phyloP scores from a whole-genome alignment of 1,284 basidiomycete species.

The Golubevia sp. region DNA sequence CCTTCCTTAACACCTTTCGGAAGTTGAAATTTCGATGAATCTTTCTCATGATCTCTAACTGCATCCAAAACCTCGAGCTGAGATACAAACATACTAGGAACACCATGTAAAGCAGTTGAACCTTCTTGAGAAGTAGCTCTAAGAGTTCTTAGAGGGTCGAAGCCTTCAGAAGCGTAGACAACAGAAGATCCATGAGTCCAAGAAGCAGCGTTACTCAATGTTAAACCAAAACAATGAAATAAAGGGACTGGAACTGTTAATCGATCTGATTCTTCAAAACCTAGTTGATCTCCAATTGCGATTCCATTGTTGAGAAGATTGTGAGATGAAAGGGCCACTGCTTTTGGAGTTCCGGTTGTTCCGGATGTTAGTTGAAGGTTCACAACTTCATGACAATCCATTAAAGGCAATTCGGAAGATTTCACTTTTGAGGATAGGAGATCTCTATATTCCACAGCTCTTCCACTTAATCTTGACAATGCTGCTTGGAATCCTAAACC shows the following conservation, averaged over 20 bases:
- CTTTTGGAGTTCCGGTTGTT: constrained; percentile 21
- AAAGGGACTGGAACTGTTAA: constrained; percentile 66
- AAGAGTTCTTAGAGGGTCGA: constrained; percentile 71
- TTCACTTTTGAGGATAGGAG: constrained; percentile 11
- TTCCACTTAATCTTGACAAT: constrained; percentile 16
- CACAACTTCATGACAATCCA: constrained; percentile 27
- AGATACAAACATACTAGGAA: constrained; percentile 77
- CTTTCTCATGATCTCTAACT: constrained; percentile 31
- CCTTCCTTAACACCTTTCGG: constrained; percentile 19
- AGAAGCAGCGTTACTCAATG: constrained; percentile 78
- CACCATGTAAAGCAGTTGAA: constrained; percentile 80
- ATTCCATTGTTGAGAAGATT: constrained; percentile 79
- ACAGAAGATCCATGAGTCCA: constrained; percentile 76
- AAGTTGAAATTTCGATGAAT: constrained; percentile 10
- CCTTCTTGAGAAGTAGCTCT: constrained; percentile 70
- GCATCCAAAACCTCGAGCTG: constrained; percentile 70
- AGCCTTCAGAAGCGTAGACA: constrained; percentile 74
- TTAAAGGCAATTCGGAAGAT: too few relatives aligned
- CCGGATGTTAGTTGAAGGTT: constrained; percentile 40
- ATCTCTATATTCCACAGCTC: constrained; percentile 34
- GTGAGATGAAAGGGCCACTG: constrained; percentile 63
- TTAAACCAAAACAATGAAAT: constrained; percentile 84
- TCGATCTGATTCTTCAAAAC: constrained; percentile 68
- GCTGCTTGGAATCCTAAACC: constrained; percentile 25
- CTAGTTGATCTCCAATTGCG: constrained; percentile 74